phyloP scores from a whole-genome alignment of 2,329 filamentous ascomycete species.

The Claviceps maximensis region DNA sequence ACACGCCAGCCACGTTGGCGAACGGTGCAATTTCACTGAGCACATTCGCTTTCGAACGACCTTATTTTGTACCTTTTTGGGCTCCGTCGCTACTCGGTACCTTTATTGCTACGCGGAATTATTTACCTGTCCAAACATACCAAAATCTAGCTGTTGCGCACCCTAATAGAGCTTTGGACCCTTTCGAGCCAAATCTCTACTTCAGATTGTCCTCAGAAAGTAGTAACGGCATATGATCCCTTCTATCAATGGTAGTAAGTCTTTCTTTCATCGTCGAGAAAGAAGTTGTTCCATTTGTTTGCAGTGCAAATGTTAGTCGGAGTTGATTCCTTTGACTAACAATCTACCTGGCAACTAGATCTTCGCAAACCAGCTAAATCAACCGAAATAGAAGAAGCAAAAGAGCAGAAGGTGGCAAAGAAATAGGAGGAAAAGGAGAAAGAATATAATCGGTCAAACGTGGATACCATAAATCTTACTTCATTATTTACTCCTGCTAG shows the following conservation, averaged over 20 bases:
- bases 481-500: neutral
- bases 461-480: neutral
- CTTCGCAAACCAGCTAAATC: neutral
- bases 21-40: neutral
- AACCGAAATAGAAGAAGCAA: neutral
- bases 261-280: neutral
- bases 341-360: neutral
- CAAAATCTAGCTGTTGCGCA: neutral
- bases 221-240: neutral
- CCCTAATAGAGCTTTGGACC: neutral
- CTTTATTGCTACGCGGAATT: neutral
- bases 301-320: neutral
- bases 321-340: neutral
- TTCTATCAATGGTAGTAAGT: neutral
- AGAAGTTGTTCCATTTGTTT: neutral
- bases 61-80: neutral
- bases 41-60: neutral
- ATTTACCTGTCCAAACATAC: neutral
- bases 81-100: slow-evolving; percentile 1
- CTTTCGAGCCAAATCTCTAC: neutral
- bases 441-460: neutral
- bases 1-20: slow-evolving; percentile 2
- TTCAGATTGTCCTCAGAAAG: neutral
- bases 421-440: neutral
- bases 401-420: neutral